Percentiles rank a stretch among this genome's conserved stretches.
phyloP scores from a whole-genome alignment of 345 rosid genomes.

The Leavenworthia alabamica region DNA sequence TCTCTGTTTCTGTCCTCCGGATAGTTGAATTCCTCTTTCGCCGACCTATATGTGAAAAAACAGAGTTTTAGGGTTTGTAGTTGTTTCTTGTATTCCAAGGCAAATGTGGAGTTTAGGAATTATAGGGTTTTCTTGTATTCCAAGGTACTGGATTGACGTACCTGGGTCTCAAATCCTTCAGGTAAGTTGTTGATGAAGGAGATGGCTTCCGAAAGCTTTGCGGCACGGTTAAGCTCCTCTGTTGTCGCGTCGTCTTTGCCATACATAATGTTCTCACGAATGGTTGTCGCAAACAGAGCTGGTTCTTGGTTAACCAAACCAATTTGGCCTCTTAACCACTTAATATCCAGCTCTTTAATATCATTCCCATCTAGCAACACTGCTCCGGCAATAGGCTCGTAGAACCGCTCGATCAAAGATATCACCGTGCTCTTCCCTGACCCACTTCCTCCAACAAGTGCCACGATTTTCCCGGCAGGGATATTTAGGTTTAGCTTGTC shows the following conservation, averaged over 20 bases:
- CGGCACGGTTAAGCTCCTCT: conserved; percentile 67
- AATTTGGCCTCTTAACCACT: conserved; percentile 78
- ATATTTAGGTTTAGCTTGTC: conserved; percentile 49
- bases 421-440: conserved; percentile 94
- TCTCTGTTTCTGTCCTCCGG: conserved; percentile 97
- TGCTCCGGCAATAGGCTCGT: conserved; percentile 67
- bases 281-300: conserved; percentile 77
- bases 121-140: background rate
- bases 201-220: conserved; percentile 80
- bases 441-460: conserved; percentile 96
- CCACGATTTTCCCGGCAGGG: conserved; percentile 77
- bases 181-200: conserved; percentile 86
- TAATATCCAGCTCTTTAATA: conserved; percentile 59
- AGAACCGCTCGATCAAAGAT: conserved; percentile 87
- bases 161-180: conserved; percentile 91
- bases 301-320: conserved; percentile 97
- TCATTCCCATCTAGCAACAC: conserved; percentile 60
- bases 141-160: conserved; percentile 13
- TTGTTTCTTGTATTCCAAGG: background rate
- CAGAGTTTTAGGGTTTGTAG: background rate
- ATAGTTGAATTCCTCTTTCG: conserved; percentile 85
- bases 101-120: background rate
- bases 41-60: conserved; percentile 51
- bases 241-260: conserved; percentile 73
- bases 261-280: conserved; percentile 80